Conservation (phyloP, 2,329 filamentous ascomycete species). For the Arthrobotrys megalospora region DNA sequence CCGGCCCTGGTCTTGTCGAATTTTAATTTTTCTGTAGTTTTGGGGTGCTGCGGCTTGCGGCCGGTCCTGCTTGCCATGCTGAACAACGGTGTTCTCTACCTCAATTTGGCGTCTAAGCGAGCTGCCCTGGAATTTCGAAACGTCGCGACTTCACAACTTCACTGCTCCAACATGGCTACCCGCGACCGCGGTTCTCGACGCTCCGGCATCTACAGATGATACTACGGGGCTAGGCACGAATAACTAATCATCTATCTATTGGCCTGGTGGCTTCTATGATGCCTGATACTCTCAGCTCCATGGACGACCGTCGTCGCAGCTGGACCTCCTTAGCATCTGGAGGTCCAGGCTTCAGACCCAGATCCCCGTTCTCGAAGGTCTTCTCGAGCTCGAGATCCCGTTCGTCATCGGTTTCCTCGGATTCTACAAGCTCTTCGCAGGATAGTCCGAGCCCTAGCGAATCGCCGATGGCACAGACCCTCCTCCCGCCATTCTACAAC, state of each 20-base stretch:
- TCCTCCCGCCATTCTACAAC: conserved; percentile 93
- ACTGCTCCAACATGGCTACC: conserved; percentile 29
- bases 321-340: conserved; percentile 53
- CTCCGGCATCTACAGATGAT: conserved; percentile 15
- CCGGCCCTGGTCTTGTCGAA: not conserved
- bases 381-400: conserved; percentile 55
- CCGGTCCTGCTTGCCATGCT: not conserved
- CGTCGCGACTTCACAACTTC: conserved; percentile 38
- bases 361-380: conserved; percentile 57
- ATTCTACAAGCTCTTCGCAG: conserved; percentile 54
- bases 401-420: conserved; percentile 44
- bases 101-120: conserved; percentile 37
- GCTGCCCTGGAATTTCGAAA: conserved; percentile 10
- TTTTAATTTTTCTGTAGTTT: not conserved
- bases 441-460: conserved; percentile 58
- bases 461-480: conserved; percentile 65
- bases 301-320: conserved; percentile 57
- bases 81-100: not conserved
- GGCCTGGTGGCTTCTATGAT: conserved; percentile 3
- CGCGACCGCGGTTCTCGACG: conserved; percentile 26
- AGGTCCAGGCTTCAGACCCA: conserved; percentile 51
- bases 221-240: not conserved
- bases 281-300: conserved; percentile 31
- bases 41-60: not conserved
- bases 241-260: not conserved